Conservation (phyloP, 768 basidiomycete genomes). For the Boletus eberwhitei region DNA sequence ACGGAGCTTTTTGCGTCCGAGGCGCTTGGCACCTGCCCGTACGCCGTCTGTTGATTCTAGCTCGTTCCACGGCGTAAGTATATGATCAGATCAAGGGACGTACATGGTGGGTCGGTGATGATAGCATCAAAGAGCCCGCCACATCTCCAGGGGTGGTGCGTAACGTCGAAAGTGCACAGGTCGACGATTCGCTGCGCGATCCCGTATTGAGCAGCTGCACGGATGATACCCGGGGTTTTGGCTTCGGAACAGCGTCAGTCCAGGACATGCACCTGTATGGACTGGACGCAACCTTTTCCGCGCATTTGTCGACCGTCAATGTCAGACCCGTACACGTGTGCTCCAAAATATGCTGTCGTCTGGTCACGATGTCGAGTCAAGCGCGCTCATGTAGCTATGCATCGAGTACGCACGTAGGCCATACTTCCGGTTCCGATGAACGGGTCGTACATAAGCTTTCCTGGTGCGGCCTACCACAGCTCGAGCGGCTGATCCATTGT, state of each 20-base stretch:
- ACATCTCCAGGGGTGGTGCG: slow-evolving; percentile 81
- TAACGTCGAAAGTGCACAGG: slow-evolving; percentile 91
- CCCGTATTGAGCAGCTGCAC: slow-evolving; percentile 84
- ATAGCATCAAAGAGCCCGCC: slow-evolving; percentile 93
- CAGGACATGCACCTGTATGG: background rate
- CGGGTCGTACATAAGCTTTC: slow-evolving; percentile 91
- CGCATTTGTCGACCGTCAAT: slow-evolving; percentile 98
- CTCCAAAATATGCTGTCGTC: slow-evolving; percentile 88
- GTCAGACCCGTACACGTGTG: slow-evolving; percentile 85
- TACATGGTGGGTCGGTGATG: slow-evolving; percentile 92
- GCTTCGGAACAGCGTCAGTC: slow-evolving; percentile 22
- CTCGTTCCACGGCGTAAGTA: background rate
- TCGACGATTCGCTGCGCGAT: slow-evolving; percentile 72
- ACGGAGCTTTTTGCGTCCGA: slow-evolving; percentile 61
- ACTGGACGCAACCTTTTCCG: slow-evolving; percentile 63
- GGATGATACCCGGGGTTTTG: slow-evolving; percentile 64
- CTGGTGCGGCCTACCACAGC: slow-evolving; percentile 66
- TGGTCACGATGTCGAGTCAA: slow-evolving; percentile 27
- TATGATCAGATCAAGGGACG: slow-evolving; percentile 26
- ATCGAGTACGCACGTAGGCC: slow-evolving; percentile 58
- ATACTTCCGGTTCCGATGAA: slow-evolving; percentile 93
- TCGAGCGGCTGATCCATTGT: background rate
- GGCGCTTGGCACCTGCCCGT: slow-evolving; percentile 78
- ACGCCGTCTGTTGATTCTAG: slow-evolving; percentile 67
- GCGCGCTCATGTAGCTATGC: background rate